phyloP scores from a whole-genome alignment of 2,329 filamentous ascomycete species.

The Trematosphaeria pertusa region DNA sequence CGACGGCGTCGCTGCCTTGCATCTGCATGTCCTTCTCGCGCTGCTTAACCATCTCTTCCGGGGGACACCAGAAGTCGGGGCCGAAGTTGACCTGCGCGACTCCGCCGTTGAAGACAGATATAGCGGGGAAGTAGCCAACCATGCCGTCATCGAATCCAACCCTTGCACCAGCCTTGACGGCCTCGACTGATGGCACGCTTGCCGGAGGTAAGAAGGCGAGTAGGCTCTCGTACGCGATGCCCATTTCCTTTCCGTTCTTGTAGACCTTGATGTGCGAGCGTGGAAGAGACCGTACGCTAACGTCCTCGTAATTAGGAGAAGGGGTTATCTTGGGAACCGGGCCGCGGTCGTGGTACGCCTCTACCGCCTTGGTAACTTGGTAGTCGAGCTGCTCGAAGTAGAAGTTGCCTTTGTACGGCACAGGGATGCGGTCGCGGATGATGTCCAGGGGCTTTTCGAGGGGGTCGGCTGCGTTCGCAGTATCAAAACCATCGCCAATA shows the following conservation, averaged over 20 bases:
- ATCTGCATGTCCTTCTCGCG: conserved; percentile 42
- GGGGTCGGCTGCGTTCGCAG: conserved; percentile 42
- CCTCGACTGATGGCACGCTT: conserved; percentile 73
- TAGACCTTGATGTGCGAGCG: conserved; percentile 87
- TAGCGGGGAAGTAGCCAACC: conserved; percentile 92
- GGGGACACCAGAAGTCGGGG: conserved; percentile 89
- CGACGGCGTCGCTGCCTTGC: conserved; percentile 24
- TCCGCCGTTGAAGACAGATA: conserved; percentile 90
- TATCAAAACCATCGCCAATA: conserved; percentile 64
- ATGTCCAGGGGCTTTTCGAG: conserved; percentile 73
- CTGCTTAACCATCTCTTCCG: conserved; percentile 62
- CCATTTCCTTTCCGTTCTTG: conserved; percentile 88
- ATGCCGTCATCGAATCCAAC: conserved; percentile 93
- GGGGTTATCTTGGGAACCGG: conserved; percentile 70
- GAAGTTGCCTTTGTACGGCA: conserved; percentile 89
- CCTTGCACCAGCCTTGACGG: conserved; percentile 75
- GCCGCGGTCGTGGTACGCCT: conserved; percentile 64
- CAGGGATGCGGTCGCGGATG: conserved; percentile 92
- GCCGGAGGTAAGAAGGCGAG: conserved; percentile 92
- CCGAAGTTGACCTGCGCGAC: conserved; percentile 95
- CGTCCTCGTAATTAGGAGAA: conserved; percentile 73
- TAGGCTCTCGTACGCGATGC: conserved; percentile 85
- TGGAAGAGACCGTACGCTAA: conserved; percentile 84
- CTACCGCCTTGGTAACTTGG: conserved; percentile 84
- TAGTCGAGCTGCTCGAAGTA: conserved; percentile 96